A percentile compares a stretch with the other conserved stretches of the same genome.
Evolutionary conservation across 495 filamentous ascomycete species (phyloP).

Genomic region (Aspergillus cavernicola): DNA sequence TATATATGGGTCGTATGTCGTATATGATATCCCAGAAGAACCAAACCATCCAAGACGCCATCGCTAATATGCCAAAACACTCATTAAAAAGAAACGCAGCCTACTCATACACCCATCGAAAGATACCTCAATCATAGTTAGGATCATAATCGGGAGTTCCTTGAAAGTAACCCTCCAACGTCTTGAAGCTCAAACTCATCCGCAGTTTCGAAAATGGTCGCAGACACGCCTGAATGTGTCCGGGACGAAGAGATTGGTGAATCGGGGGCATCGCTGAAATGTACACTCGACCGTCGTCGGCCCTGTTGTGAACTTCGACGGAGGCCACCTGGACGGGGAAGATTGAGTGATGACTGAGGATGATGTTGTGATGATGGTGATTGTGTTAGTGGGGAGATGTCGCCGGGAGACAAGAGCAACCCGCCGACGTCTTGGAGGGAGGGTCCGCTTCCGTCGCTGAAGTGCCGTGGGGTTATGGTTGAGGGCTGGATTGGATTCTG

Average conservation of each 20-base stretch:
- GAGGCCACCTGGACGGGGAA: constrained; percentile 9
- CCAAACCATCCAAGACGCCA: background rate
- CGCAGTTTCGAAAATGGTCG: constrained; percentile 18
- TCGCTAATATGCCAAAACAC: constrained; percentile 5
- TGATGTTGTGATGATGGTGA: constrained; percentile 21
- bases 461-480: background rate
- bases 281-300: constrained; percentile 19
- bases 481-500: background rate
- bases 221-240: constrained; percentile 21
- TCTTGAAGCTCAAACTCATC: constrained; percentile 47
- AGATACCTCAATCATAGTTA: background rate
- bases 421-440: constrained; percentile 59
- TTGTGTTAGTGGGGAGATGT: constrained; percentile 20
- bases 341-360: constrained; percentile 3
- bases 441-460: constrained; percentile 46
- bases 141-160: background rate
- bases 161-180: constrained; percentile 49
- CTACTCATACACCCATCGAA: background rate
- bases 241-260: constrained; percentile 22
- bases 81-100: background rate
- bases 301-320: constrained; percentile 10
- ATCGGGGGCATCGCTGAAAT: constrained; percentile 18
- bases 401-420: constrained; percentile 34
- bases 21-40: background rate
- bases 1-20: background rate